These are phyloP conservation scores for Aspergillus aculeatus DNA, from an alignment of 2,329 filamentous ascomycete genomes.

Conservation along the genomic window DNA sequence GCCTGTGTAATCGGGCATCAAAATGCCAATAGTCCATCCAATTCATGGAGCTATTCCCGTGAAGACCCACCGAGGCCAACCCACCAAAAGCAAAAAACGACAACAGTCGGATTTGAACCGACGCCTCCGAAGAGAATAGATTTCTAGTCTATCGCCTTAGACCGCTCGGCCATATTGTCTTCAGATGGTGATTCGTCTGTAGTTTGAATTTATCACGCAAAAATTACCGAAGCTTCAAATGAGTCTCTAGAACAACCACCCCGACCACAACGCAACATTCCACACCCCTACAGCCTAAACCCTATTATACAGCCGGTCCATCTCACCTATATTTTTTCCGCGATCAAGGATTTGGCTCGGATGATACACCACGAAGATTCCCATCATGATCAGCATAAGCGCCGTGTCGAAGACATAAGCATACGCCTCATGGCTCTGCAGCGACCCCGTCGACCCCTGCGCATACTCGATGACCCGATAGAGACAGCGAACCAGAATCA, in stretches of 20 bases:
- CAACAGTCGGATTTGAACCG: neutral
- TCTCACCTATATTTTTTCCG: too few relatives aligned
- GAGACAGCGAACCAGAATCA: conserved; percentile 31
- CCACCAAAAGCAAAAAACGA: neutral
- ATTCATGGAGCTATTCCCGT: too few relatives aligned
- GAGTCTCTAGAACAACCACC: too few relatives aligned
- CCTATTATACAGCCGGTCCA: too few relatives aligned
- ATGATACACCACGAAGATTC: too few relatives aligned
- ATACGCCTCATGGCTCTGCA: conserved; percentile 28
- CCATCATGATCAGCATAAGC: conserved; percentile 23
- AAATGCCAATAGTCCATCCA: too few relatives aligned
- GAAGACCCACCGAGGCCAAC: too few relatives aligned
- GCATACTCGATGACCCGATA: conserved; percentile 33
- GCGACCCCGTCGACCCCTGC: conserved; percentile 23
- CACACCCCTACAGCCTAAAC: too few relatives aligned
- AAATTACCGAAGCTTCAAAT: too few relatives aligned
- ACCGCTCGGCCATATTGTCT: neutral
- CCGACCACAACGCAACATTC: too few relatives aligned
- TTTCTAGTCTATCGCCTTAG: neutral
- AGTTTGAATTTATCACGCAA: fast-evolving
- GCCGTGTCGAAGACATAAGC: conserved; percentile 32
- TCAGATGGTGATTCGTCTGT: fast-evolving
- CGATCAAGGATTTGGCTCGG: too few relatives aligned
- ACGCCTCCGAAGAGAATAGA: neutral
- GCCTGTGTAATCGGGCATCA: too few relatives aligned